phyloP scores from a whole-genome alignment of 495 filamentous ascomycete genomes.

The Tetracladium setigerum region DNA sequence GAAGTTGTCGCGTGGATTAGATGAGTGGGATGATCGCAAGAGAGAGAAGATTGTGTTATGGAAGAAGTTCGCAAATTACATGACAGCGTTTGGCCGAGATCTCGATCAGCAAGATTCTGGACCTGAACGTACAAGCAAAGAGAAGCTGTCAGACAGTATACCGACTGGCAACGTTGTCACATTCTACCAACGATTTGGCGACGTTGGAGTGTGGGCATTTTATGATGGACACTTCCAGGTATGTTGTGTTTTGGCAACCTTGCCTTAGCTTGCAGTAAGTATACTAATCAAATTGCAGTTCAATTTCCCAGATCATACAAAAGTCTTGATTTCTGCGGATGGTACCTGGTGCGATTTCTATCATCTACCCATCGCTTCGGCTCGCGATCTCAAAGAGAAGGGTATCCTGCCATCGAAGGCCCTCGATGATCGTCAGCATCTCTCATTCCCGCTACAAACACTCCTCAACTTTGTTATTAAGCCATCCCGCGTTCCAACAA shows the following conservation, averaged over 20 bases:
- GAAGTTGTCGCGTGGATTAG: conserved; percentile 40
- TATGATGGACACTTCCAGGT: conserved; percentile 81
- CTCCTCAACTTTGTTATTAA: conserved; percentile 43
- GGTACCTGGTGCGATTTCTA: conserved; percentile 79
- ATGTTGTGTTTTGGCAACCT: conserved; percentile 17
- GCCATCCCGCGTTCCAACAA: conserved; percentile 33
- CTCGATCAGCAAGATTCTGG: conserved; percentile 39
- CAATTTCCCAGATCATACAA: conserved; percentile 98
- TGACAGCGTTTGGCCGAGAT: conserved; percentile 58
- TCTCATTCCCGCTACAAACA: conserved; percentile 54
- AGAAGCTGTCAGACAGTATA: conserved; percentile 37
- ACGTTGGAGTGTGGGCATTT: conserved; percentile 86
- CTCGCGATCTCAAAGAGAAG: conserved; percentile 49
- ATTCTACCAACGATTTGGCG: conserved; percentile 83
- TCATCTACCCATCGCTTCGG: conserved; percentile 65
- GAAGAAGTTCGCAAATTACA: conserved; percentile 92
- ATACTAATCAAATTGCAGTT: conserved; percentile 43
- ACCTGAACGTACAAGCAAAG: conserved; percentile 38
- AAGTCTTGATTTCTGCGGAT: conserved; percentile 70
- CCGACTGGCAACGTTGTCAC: conserved; percentile 60
- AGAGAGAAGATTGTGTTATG: conserved; percentile 71
- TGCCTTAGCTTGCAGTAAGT: conserved; percentile 2
- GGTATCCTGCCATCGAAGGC: conserved; percentile 60
- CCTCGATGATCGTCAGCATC: conserved; percentile 49
- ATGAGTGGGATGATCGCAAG: conserved; percentile 61